Evolutionary conservation across 2,329 filamentous ascomycete genomes (phyloP).

Genomic region (Thielaviopsis musarum): DNA sequence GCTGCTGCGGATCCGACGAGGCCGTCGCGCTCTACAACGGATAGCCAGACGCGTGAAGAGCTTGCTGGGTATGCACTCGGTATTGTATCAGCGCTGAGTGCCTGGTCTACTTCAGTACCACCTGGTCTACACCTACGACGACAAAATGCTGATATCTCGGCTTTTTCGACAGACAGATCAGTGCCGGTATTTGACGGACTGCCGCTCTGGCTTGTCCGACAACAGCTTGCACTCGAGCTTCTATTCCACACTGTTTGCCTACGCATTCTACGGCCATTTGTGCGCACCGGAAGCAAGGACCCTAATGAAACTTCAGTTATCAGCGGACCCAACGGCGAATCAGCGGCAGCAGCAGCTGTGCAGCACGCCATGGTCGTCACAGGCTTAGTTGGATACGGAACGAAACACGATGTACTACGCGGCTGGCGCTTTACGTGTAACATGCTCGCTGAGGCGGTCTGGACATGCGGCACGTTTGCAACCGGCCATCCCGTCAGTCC

Average conservation of each 20-base stretch:
- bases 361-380: background rate
- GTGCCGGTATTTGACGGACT: background rate
- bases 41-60: background rate
- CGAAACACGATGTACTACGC: background rate
- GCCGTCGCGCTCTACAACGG: background rate
- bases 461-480: background rate
- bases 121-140: background rate
- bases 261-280: conserved; percentile 2
- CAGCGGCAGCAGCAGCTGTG: background rate
- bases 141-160: background rate
- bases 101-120: background rate
- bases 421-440: background rate
- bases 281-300: background rate
- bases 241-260: conserved; percentile 3
- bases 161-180: background rate
- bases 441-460: background rate
- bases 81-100: background rate
- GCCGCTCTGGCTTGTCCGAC: conserved; percentile 3
- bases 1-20: background rate
- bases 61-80: conserved; percentile 1
- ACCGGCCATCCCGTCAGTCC: background rate
- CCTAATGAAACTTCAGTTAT: no score
- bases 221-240: conserved; percentile 3
- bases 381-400: background rate
- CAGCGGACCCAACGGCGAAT: background rate